Evolutionary conservation across 306 rosid species (phyloP).

Genomic region (Castanea crenata): DNA sequence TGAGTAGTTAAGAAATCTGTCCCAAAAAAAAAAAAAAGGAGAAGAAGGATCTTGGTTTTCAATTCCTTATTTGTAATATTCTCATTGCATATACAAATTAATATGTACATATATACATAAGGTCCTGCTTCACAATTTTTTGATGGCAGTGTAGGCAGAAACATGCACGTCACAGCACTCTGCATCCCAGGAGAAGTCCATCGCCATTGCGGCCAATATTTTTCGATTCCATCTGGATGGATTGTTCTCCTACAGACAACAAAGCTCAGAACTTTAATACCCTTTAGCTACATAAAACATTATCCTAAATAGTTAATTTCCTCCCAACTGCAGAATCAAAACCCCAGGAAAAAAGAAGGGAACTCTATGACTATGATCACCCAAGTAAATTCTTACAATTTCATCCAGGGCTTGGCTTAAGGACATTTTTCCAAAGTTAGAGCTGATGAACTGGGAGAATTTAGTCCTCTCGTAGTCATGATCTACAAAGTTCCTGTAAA

Average conservation of each 20-base stretch:
- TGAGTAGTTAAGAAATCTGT: no score
- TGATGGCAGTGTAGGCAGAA: constrained; percentile 62
- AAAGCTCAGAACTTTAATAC: constrained; percentile 3
- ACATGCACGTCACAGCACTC: constrained; percentile 75
- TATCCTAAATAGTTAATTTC: neutral
- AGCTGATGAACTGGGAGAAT: constrained; percentile 59
- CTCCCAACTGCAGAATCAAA: neutral
- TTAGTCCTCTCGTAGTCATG: constrained; percentile 44
- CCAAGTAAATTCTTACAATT: constrained; percentile 52
- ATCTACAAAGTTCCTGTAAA: constrained; percentile 43
- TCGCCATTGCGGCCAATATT: constrained; percentile 63
- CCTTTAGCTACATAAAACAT: neutral
- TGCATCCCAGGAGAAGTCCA: constrained; percentile 89
- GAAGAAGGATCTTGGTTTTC: neutral
- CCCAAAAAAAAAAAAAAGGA: neutral
- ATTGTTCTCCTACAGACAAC: constrained; percentile 48
- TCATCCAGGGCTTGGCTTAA: constrained; percentile 60
- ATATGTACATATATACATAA: constrained; percentile 2
- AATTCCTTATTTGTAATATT: neutral
- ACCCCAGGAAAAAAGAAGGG: neutral
- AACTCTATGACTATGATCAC: constrained; percentile 5
- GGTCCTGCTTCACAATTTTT: constrained; percentile 37
- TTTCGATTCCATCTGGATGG: constrained; percentile 57
- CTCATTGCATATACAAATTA: no score
- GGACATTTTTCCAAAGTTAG: constrained; percentile 56